A percentile compares a stretch with the other conserved stretches of the same genome.
Conservation (phyloP, 2,329 filamentous ascomycete species). For the Arthrobotrys conoides region DNA sequence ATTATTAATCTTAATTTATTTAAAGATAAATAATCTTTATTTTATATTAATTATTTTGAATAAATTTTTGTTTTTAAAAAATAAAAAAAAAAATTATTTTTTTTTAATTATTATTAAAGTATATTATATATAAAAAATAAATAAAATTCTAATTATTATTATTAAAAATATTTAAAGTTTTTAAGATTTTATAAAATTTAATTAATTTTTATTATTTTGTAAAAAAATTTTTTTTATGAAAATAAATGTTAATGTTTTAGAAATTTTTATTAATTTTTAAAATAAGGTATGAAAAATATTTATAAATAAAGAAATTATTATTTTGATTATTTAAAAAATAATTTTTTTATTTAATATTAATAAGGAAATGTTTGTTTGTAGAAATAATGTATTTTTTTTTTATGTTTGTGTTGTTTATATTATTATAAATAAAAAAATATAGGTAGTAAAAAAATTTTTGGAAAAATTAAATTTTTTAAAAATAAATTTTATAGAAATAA, state of each 20-base stretch:
- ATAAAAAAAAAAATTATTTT: not conserved
- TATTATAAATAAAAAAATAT: conserved; percentile 3
- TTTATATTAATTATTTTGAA: not conserved
- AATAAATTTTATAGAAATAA: not conserved
- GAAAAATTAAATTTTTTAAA: not conserved
- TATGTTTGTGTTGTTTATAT: not conserved
- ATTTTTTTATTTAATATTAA: not conserved
- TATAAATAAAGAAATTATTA: not conserved
- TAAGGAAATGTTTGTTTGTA: not conserved
- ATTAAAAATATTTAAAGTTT: no score
- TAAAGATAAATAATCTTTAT: not conserved
- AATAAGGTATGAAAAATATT: not conserved
- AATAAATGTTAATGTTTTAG: not conserved
- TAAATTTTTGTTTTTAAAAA: not conserved
- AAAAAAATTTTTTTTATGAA: not conserved
- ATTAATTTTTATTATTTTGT: not conserved
- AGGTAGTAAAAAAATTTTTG: not conserved
- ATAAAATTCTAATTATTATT: no score
- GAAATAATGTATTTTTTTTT: not conserved
- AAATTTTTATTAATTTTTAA: not conserved
- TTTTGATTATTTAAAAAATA: not conserved
- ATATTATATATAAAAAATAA: not conserved
- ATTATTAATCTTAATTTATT: not conserved
- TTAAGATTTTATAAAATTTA: no score
- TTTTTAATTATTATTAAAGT: not conserved